Evolutionary conservation across 805 yeast species (phyloP).

Genomic region (Wickerhamiella kurtzmanii): DNA sequence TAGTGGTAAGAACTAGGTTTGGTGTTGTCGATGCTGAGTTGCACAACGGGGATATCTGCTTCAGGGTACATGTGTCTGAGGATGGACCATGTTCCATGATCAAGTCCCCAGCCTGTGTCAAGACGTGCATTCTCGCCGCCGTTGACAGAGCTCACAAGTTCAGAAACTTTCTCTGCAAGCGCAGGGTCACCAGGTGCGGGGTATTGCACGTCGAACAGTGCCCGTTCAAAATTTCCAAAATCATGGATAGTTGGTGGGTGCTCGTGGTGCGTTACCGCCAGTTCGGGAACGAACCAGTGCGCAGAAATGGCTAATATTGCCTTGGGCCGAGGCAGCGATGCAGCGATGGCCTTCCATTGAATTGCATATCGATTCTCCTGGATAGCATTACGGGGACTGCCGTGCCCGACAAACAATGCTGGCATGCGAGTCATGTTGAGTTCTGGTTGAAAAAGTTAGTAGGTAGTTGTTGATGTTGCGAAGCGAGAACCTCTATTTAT

Average conservation of each 20-base stretch:
- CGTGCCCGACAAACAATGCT: conserved; percentile 11
- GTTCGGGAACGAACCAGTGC: conserved; percentile 15
- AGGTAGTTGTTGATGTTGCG: no score
- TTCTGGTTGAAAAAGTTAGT: no score
- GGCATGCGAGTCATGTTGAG: conserved; percentile 2
- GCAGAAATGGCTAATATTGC: conserved; percentile 18
- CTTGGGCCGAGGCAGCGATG: conserved; percentile 13
- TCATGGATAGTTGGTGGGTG: conserved; percentile 18
- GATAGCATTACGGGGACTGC: conserved; percentile 15
- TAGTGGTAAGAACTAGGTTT: conserved; percentile 28
- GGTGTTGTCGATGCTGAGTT: conserved; percentile 28
- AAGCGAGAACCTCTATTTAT: no score
- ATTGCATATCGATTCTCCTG: neutral
- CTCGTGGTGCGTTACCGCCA: conserved; percentile 11
- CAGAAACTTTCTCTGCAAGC: conserved; percentile 13
- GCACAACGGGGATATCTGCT: conserved; percentile 26
- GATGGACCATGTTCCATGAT: conserved; percentile 19
- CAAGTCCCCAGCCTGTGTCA: conserved; percentile 16
- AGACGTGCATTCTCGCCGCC: conserved; percentile 4
- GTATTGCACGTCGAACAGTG: conserved; percentile 14
- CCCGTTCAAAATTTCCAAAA: conserved; percentile 15
- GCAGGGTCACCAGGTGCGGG: conserved; percentile 18
- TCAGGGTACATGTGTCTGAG: conserved; percentile 18
- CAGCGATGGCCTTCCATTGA: conserved; percentile 12
- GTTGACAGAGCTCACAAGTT: conserved; percentile 4